These are phyloP conservation scores for Tetragonia tetragonoides DNA, from an alignment of 148 eudicot species.

Conservation along the genomic window DNA sequence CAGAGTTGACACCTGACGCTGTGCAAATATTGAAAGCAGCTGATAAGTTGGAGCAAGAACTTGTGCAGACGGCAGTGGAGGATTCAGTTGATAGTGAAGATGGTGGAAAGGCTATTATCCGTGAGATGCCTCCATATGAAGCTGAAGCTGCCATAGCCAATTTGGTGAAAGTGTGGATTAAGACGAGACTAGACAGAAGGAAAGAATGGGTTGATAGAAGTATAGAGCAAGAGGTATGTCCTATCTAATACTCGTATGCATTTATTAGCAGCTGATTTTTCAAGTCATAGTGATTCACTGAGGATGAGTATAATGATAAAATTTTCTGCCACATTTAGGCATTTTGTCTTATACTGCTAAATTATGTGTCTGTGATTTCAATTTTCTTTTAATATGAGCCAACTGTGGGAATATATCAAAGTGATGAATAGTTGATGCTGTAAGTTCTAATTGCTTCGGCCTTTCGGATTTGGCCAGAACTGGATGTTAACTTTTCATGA, in stretches of 20 bases:
- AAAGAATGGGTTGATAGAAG: conserved; percentile 75
- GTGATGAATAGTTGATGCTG: neutral
- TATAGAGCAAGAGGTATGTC: conserved; percentile 86
- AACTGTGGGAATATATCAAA: neutral
- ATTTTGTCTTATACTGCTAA: conserved; percentile 1
- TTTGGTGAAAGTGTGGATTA: conserved; percentile 88
- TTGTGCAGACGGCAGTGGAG: conserved; percentile 93
- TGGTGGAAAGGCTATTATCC: conserved; percentile 96
- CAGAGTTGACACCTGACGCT: conserved; percentile 92
- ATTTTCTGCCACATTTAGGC: neutral
- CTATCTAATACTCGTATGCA: conserved; percentile 1
- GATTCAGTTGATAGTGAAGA: conserved; percentile 98
- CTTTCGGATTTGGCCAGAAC: neutral
- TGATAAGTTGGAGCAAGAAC: conserved; percentile 91
- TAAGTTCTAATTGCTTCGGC: neutral
- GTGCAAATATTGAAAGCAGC: conserved; percentile 90
- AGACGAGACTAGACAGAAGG: conserved; percentile 66
- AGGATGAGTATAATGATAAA: neutral
- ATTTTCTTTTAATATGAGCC: neutral
- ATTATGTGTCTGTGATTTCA: neutral
- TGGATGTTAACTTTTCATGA: neutral
- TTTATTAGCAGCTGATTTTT: neutral
- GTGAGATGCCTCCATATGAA: conserved; percentile 99
- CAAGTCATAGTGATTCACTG: neutral
- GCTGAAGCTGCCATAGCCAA: conserved; percentile 89